Conservation (phyloP, 2,329 filamentous ascomycete genomes). For the Aspergillus carbonarius region DNA sequence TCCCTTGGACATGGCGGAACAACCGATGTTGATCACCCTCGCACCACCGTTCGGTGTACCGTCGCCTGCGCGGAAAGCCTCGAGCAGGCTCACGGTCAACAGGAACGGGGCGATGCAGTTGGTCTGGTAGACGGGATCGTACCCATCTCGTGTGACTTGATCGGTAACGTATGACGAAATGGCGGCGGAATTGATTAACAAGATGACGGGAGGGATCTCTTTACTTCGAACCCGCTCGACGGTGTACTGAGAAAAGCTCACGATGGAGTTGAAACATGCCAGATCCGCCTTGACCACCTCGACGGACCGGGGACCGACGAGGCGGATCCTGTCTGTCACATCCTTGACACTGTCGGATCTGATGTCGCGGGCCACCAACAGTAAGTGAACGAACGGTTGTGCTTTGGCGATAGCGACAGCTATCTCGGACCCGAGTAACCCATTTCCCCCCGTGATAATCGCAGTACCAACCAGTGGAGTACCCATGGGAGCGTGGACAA, state of each 20-base stretch:
- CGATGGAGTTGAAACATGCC: conserved; percentile 33
- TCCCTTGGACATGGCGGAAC: conserved; percentile 32
- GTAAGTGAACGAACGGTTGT: conserved; percentile 37
- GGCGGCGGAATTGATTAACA: conserved; percentile 36
- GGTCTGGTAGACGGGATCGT: conserved; percentile 38
- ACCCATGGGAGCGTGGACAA: conserved; percentile 24
- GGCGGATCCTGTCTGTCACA: conserved; percentile 28
- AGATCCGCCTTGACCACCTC: conserved; percentile 34
- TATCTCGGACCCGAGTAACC: conserved; percentile 36
- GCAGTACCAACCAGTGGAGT: conserved; percentile 37
- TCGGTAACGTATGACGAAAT: conserved; percentile 34
- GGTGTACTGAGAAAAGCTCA: conserved; percentile 31
- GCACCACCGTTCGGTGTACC: conserved; percentile 32
- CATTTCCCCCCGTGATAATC: conserved; percentile 40
- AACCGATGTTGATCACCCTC: conserved; percentile 38
- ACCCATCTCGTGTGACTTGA: conserved; percentile 32
- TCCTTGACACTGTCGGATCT: conserved; percentile 29
- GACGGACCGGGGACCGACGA: conserved; percentile 36
- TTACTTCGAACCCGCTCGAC: conserved; percentile 33
- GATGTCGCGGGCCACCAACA: conserved; percentile 33
- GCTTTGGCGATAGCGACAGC: conserved; percentile 36
- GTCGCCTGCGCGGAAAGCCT: conserved; percentile 37
- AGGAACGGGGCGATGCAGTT: conserved; percentile 40
- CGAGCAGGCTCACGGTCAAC: conserved; percentile 36
- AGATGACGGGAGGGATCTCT: conserved; percentile 37